Conservation (phyloP, 2,329 filamentous ascomycete genomes). For the Colletotrichum sp. region DNA sequence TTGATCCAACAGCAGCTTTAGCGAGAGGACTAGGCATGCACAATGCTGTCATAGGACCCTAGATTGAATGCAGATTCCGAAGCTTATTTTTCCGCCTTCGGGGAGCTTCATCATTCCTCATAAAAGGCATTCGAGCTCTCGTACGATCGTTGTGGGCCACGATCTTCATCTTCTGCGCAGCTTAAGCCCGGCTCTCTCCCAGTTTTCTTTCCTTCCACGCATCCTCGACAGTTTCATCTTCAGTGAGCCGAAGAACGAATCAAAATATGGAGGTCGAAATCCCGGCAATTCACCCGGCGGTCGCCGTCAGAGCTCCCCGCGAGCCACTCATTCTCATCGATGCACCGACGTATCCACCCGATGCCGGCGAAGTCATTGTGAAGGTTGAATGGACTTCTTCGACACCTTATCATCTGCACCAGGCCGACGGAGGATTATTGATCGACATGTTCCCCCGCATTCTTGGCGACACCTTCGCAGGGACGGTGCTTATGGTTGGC, state of each 20-base stretch:
- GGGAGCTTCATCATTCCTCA: neutral
- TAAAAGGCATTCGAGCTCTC: neutral
- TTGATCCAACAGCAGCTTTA: neutral
- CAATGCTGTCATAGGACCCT: constrained; percentile 18
- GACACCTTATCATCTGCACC: constrained; percentile 66
- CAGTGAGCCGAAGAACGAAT: neutral
- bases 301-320: constrained; percentile 26
- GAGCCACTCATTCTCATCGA: constrained; percentile 27
- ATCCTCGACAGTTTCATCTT: neutral
- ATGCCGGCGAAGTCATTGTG: constrained; percentile 55
- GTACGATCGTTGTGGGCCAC: neutral
- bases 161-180: neutral
- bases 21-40: constrained; percentile 10
- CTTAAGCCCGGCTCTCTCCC: neutral
- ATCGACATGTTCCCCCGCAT: constrained; percentile 52
- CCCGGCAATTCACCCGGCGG: constrained; percentile 29
- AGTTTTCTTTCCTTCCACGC: neutral
- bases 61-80: neutral
- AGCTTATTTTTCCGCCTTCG: neutral
- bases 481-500: constrained; percentile 57
- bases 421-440: constrained; percentile 63
- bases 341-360: constrained; percentile 35
- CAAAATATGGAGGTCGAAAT: constrained; percentile 18
- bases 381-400: constrained; percentile 64
- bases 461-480: constrained; percentile 56